A percentile compares a stretch with the other conserved stretches of the same genome.
Conservation (phyloP, 2,329 filamentous ascomycete genomes). For the Ceratocystis cacaofunesta region DNA sequence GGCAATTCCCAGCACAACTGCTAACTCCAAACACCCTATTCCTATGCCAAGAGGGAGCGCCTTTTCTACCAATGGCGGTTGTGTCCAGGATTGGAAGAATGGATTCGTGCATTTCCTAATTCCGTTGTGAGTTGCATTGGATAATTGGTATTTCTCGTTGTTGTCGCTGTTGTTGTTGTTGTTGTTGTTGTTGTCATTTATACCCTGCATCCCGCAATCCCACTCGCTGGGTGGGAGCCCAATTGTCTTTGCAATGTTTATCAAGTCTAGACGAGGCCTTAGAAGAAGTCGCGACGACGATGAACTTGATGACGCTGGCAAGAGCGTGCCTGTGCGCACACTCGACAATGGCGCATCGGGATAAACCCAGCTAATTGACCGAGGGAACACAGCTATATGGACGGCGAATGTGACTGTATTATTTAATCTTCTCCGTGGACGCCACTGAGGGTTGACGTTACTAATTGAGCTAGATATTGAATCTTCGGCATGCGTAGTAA, state of each 20-base stretch:
- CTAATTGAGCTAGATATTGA: not conserved
- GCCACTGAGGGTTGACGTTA: not conserved
- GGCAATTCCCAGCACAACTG: not conserved
- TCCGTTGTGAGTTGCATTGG: not conserved
- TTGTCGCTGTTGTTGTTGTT: too few species aligned
- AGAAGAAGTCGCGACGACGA: slow-evolving; percentile 1
- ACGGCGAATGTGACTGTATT: not conserved
- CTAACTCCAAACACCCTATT: not conserved
- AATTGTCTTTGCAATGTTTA: slow-evolving; percentile 1
- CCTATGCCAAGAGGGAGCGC: not conserved
- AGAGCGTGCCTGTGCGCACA: not conserved
- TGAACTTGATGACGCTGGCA: not conserved
- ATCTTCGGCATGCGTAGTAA: not conserved
- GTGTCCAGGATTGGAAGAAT: slow-evolving; percentile 8
- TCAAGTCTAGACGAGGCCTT: not conserved
- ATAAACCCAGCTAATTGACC: not conserved
- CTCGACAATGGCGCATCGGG: not conserved
- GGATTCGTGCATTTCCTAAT: slow-evolving; percentile 5
- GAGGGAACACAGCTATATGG: not conserved
- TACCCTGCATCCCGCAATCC: not conserved
- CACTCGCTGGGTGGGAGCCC: not conserved
- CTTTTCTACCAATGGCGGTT: not conserved
- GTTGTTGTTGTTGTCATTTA: too few species aligned
- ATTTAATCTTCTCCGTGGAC: not conserved
- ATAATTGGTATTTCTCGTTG: too few species aligned